Percentiles rank a stretch among this genome's conserved stretches.
Conservation (phyloP, 805 yeast species). For the Candida pseudofarinosa region DNA sequence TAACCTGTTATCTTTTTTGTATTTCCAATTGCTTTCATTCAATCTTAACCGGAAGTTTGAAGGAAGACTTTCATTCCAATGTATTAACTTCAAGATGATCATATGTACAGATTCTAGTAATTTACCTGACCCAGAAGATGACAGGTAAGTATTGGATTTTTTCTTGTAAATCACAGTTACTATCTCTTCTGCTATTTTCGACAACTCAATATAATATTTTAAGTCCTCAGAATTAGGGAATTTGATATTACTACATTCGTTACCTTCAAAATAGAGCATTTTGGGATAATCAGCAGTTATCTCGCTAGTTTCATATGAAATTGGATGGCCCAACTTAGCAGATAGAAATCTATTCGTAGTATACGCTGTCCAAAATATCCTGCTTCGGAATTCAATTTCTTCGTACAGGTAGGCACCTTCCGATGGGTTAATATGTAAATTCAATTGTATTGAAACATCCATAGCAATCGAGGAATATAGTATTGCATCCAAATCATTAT, state of each 20-base stretch:
- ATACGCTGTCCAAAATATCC: conserved; percentile 5
- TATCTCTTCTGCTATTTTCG: conserved; percentile 4
- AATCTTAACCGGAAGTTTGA: conserved; percentile 1
- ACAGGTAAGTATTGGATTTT: background rate
- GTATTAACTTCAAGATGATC: conserved; percentile 1
- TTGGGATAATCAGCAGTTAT: background rate
- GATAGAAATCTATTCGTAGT: conserved; percentile 1
- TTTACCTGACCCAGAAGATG: background rate
- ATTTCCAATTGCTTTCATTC: background rate
- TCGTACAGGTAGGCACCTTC: background rate
- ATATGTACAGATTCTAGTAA: background rate
- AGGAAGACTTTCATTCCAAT: conserved; percentile 1
- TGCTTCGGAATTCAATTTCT: conserved; percentile 1
- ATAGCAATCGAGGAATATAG: conserved; percentile 1
- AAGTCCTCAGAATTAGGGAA: conserved; percentile 2
- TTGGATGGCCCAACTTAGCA: conserved; percentile 3
- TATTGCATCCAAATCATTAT: conserved; percentile 1
- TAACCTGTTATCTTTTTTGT: conserved; percentile 1
- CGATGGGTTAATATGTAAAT: background rate
- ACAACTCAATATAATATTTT: background rate
- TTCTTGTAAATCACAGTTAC: background rate
- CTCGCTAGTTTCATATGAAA: background rate
- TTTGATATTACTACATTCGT: background rate
- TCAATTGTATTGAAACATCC: conserved; percentile 2
- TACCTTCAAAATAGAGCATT: conserved; percentile 1